Base-by-base conservation (phyloP, 805 yeast species). In the Candida gorgasii region DNA sequence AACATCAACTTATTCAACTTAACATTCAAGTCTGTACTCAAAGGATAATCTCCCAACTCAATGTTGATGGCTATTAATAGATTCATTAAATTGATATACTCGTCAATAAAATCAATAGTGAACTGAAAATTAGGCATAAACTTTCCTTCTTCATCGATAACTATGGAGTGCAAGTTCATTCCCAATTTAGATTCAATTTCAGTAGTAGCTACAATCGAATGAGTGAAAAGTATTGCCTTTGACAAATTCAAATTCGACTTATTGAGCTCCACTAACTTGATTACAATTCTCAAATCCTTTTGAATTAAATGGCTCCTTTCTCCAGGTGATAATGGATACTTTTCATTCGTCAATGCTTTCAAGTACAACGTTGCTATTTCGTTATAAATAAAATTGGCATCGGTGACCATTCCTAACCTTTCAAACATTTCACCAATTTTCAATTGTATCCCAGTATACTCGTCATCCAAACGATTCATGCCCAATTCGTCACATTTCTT, bases 361-460 rank as follows among this genome's bases (percentile, higher is more conserved):
- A 79, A 69, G 55, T 80, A 84, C 28, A 78, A 65, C 3, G 81
- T 72, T 11, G 82, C 77, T 37, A 87, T 66, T 53, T 86, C 92
- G 43, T 78, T 69, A 61, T 87, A 89, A 7, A 87, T 63, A 48
- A 73, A 70, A 27, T 78, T 71, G 0, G 96, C 95, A 40, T 84
- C 85, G 11, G 78, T 78, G 23, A 56, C 50, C 79, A 77, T 73
- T 15, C 72, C 74, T 51, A 89, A 61, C 30, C 82, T 72, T 54
- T 88, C 96, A 57, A 80, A 86, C 89, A 89, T 84, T 55, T 89
- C 96, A 8, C 85, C 95, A 26, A 88, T 69, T 55, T 90, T 88
- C 59, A 92, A 70, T 55, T 90, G 95, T 40, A 92, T 79, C 0
- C 97, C 97, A 0, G 97, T 90, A 60, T 86, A 90, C 55, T 86